Evolutionary conservation across 306 rosid genomes (phyloP).

Genomic region (Acacia crassicarpa): DNA sequence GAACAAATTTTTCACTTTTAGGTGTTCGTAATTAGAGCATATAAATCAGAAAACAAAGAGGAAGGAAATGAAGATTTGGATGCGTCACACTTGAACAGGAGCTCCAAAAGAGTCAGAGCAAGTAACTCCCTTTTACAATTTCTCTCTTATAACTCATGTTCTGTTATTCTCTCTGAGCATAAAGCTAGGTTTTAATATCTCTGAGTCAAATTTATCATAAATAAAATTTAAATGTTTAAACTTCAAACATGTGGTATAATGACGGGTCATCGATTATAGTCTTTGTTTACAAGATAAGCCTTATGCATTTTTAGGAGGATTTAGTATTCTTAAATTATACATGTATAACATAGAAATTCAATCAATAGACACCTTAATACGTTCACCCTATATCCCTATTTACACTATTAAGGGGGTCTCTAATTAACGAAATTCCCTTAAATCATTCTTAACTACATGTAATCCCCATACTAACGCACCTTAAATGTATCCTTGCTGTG

Average conservation of each 20-base stretch:
- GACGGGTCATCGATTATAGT: not conserved
- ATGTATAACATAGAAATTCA: too few species aligned
- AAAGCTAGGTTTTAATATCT: not conserved
- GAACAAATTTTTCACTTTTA: not conserved
- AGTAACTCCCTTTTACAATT: constrained; percentile 3
- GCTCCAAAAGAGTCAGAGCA: constrained; percentile 32
- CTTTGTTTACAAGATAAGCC: not conserved
- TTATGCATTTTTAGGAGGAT: not conserved
- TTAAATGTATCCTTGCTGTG: too few species aligned
- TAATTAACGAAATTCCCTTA: too few species aligned
- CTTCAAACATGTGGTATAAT: not conserved
- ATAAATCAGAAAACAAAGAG: not conserved
- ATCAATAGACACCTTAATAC: too few species aligned
- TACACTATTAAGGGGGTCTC: too few species aligned
- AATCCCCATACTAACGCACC: too few species aligned
- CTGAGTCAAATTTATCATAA: not conserved
- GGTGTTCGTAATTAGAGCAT: constrained; percentile 41
- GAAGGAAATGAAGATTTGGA: constrained; percentile 12
- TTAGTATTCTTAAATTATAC: not conserved
- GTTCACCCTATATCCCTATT: too few species aligned
- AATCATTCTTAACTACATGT: too few species aligned
- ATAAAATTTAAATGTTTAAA: not conserved
- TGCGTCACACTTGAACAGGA: constrained; percentile 24
- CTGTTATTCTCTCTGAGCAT: not conserved
- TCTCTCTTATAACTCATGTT: not conserved